Base-by-base conservation (phyloP, 1,284 basidiomycete genomes). In the Apiotrichum montevideense region DNA sequence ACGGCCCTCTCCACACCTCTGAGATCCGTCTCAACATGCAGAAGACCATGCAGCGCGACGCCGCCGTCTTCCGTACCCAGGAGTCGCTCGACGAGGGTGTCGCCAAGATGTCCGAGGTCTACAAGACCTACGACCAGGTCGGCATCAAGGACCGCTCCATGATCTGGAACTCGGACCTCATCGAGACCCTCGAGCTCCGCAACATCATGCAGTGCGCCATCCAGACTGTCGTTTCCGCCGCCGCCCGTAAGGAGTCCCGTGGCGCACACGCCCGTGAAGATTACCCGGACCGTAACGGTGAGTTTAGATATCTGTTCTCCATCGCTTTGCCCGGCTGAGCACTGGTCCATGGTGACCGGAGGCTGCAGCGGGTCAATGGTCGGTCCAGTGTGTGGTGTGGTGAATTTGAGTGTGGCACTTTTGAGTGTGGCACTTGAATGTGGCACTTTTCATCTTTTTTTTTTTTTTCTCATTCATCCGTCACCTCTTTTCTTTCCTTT, bases 81-180 rank as follows among this genome's bases (percentile, higher is more conserved):
- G 77, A 85, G 69, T 86, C 86, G 56, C 81, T 99, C 62, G 93
- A 98, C 69, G 86, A 95, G 69, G 96, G 96, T 80, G 90, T 96
- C 44, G 68, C 82, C 75, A 93, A 92, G 80, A 82, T 99, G 73
- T 82, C 82, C 62, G 80, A 84, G 56, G 91, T 98, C 64, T 94
- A 90, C 81, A 84, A 87, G 69, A 88, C 83, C 73, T 98, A 86
- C 79, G 83, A 88, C 66, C 83, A 96, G 52, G 87, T 99, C 66
- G 89, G 92, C 61, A 89, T 97, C 80, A 95, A 95, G 81, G 96
- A 98, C 79, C 84, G 95, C 72, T 91, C 88, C 75, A 90, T 98
- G 91, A 96, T 98, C 79, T 98, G 95, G 96, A 96, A 96, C 80
- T 89, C 90, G 90, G 96, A 99, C 75, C 85, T 98, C 57, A 83